Evolutionary conservation across 2,329 filamentous ascomycete species (phyloP), one percentile per base, ranked within the genome.

Genomic region (Colletotrichum liriopes): DNA sequence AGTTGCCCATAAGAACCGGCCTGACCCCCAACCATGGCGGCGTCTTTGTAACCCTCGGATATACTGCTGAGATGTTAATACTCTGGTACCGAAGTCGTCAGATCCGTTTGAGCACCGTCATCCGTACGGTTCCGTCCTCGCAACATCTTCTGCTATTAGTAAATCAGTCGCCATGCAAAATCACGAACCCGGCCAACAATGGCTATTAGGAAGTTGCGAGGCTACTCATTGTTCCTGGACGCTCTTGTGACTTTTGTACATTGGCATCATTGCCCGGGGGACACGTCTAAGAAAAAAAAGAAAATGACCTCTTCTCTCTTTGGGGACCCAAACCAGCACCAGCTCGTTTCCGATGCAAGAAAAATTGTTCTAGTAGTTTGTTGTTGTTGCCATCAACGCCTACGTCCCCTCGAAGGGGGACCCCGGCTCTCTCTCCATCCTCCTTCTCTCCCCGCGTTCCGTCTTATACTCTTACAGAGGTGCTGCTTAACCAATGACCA

Each of bases 401-500:
- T 45, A 12, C 54, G 16, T 49, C 59, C 52, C 52, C 65, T 51
- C 70, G 23, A 56, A 64, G 60, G 47, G 45, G 47, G 39, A 47
- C 39, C 37, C 26, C 47, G 56, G 47, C 51, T 35, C 51, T 67
- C 55, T 66, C 56, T 52, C 43, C 64, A n/a, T 56, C 1, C 32
- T 37, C 35, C 32, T 39, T 43, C 23, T 55, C 55, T 55, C 41
- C 32, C 71, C 37, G 29, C 51, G 32, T 49, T 62, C 51, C 67
- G 45, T 68, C 64, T 64, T 35, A 58, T 74, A 74, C 41, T 74
- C 71, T 49, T 74, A 74, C 73, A 74, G 43, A 59, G 63, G 32
- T 39, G 56, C 74, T 69, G 73, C 82, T 89, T 96, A 99, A 93
- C 96, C 96, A 86, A 99, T 97, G 78, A 98, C 85, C 78, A 99